phyloP scores from a whole-genome alignment of 2,329 filamentous ascomycete genomes.

The Colletotrichum echinochloae region DNA sequence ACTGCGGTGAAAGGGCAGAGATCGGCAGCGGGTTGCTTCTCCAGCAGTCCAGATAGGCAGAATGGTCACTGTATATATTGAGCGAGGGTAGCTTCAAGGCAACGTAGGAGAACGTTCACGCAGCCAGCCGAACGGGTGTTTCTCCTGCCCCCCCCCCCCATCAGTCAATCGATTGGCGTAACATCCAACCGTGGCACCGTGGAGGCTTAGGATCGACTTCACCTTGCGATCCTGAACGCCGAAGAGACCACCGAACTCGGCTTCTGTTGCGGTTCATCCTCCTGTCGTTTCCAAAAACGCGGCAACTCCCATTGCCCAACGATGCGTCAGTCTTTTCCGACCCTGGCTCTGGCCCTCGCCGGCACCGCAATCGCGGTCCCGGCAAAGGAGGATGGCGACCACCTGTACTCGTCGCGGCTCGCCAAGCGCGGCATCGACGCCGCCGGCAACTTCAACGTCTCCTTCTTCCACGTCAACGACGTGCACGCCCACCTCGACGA shows the following conservation, averaged over 20 bases:
- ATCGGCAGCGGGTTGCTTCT: conserved; percentile 1
- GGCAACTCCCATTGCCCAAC: not conserved
- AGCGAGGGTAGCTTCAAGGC: not conserved
- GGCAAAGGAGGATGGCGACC: conserved; percentile 55
- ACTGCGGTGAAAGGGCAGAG: not conserved
- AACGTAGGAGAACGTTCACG: not conserved
- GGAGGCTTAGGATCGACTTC: conserved; percentile 31
- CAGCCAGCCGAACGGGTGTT: conserved; percentile 4
- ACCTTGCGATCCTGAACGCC: not conserved
- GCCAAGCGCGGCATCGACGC: conserved; percentile 62
- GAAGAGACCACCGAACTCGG: not conserved
- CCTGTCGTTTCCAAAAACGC: too few relatives aligned
- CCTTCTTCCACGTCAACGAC: conserved; percentile 78
- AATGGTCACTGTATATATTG: conserved; percentile 14
- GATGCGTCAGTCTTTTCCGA: conserved; percentile 31
- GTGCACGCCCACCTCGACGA: conserved; percentile 76
- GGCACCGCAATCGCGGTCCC: conserved; percentile 48
- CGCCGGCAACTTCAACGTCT: conserved; percentile 66
- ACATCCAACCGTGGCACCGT: conserved; percentile 16
- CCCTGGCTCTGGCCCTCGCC: conserved; percentile 43
- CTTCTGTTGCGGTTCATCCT: not conserved
- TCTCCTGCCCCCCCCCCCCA: not conserved
- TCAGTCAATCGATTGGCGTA: not conserved
- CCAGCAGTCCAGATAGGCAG: not conserved
- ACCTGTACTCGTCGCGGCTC: conserved; percentile 61